Evolutionary conservation across 1,284 basidiomycete genomes (phyloP), one percentile per base, ranked within the genome.

Genomic region (Cutaneotrichosporon cutaneum): DNA sequence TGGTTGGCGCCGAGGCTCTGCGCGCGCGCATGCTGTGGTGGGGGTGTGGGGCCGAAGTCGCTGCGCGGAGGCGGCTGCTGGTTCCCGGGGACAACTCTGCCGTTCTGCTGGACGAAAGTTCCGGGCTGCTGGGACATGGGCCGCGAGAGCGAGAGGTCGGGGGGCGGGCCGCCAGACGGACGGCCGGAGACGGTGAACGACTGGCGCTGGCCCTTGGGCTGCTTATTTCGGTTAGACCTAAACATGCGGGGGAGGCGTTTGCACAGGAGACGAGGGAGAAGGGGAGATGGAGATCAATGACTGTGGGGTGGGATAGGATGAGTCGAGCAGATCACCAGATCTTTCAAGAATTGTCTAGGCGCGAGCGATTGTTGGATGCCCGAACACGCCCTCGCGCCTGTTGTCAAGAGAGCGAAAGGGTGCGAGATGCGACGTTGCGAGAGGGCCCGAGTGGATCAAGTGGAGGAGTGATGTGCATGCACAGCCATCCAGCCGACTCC

Each of bases 21-120:
- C 62, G 59, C 32, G 26, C 56, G 45, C 33, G 50, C 48, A 47
- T 42, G 58, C 30, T 71, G n/a, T 33, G 59, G 89, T 4, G 90
- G 90, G 1, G 91, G 89, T 68, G 92, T 90, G 27, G 48, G 60
- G 35, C 59, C 59, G 42, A 65, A 68, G 21, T 65, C 66, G 30
- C 54, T 51, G 32, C 55, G 18, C 32, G 48, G 48, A 16, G 64
- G 48, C 24, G 10, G 45, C 26, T 51, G 48, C 26, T 51, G 26
- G 6, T 51, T 21, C 14, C 10, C 21, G 11, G 26, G 26, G 7
- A 51, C 14, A 16, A 51, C 48, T 65, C 57, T 26, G 27, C 57
- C 54, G 44, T 61, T 53, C 21, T 52, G 55, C 11, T 45, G 39
- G 14, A 53, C 24, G 18, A 48, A 35, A 21, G 39, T n/a, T 42